Percentiles rank a stretch among this genome's conserved stretches.
Conservation (phyloP, 176 grass and related monocot species). For the Ensete ventricosum region DNA sequence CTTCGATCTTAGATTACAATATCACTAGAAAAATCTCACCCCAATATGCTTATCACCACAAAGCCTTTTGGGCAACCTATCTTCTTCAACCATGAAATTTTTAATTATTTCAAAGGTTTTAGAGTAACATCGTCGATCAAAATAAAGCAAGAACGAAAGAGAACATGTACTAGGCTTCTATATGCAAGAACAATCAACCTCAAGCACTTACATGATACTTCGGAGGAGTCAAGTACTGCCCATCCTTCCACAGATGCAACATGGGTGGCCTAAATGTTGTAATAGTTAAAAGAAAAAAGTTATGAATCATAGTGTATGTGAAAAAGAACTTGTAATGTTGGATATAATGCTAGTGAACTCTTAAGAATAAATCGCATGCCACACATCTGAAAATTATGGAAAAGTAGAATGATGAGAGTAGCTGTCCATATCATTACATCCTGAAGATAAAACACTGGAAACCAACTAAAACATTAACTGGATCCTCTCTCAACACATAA, state of each 20-base stretch:
- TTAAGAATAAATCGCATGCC: no score
- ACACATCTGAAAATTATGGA: no score
- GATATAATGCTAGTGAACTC: no score
- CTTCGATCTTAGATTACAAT: no score
- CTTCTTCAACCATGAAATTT: not conserved
- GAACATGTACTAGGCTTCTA: not conserved
- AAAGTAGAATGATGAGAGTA: no score
- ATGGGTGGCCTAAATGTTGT: conserved; percentile 39
- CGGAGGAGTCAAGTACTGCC: conserved; percentile 37
- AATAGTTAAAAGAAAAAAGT: not conserved
- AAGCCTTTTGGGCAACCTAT: not conserved
- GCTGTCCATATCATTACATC: no score
- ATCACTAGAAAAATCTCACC: no score
- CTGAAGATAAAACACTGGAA: no score
- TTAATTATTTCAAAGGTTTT: not conserved
- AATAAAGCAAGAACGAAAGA: not conserved
- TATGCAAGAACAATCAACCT: conserved; percentile 1
- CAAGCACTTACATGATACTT: conserved; percentile 46
- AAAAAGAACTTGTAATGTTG: not conserved
- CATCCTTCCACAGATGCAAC: conserved; percentile 49
- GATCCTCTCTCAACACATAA: no score
- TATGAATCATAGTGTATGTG: not conserved
- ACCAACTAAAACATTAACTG: no score
- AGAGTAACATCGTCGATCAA: not conserved
- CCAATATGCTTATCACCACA: not conserved